Evolutionary conservation across 2,329 filamentous ascomycete species (phyloP), one percentile per base, ranked within the genome.

Genomic region (Epichloe scottii): DNA sequence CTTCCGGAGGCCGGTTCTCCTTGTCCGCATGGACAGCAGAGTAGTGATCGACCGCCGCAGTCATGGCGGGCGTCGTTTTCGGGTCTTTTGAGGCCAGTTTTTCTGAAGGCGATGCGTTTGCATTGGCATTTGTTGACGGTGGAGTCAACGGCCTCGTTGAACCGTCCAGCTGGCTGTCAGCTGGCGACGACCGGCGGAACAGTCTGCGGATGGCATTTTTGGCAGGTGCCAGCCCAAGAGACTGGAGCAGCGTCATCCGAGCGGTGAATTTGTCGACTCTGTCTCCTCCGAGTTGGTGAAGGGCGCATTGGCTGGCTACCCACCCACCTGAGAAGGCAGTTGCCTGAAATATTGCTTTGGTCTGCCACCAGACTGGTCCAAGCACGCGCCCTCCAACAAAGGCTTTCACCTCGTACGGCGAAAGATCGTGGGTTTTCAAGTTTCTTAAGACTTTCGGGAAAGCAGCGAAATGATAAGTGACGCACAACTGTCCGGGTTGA

Each of bases 121-220:
- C 40, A 17, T 43, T 51, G 39, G 52, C 52, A 34, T 49, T 42
- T 47, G 30, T 55, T 45, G 30, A 47, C 41, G 47, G 45, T 51
- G 45, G 45, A 46, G 50, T 11, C 8, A 14, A 21, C 42, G 23
- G 17, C 34, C 41, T 21, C 17, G 21, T 46, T 17, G 35, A 41
- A 33, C 39, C 49, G 43, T 51, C 30, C 38, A 41, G 43, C 14
- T 39, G 50, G 21, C 57, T 55, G 39, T 40, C 60, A 59, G 55
- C 56, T 59, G 60, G 56, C 56, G 56, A 51, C 49, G 52, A 54
- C 39, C 62, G 59, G 10, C 62, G 58, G 53, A 68, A 62, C 49
- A 65, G 56, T 51, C 58, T 61, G 19, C 64, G 65, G 17, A 68
- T 50, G 35, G 59, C 62, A 51, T 58, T 58, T 53, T 58, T 64